A percentile compares a stretch with the other conserved stretches of the same genome.
Conservation (phyloP, 345 rosid genomes). For the Citrus sp. region DNA sequence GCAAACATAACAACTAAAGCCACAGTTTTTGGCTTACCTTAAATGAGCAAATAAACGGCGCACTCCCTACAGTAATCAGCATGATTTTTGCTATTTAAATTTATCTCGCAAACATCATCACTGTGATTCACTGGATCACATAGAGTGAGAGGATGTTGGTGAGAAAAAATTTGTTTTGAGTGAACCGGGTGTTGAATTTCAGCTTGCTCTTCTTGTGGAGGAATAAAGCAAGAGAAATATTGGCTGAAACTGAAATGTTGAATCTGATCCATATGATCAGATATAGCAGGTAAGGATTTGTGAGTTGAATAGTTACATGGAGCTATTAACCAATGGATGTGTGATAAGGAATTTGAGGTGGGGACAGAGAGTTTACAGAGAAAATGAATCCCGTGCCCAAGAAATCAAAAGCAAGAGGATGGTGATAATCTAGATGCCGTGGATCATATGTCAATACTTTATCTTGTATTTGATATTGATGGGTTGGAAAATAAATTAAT, state of each 20-base stretch:
- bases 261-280: background rate
- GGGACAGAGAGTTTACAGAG: background rate
- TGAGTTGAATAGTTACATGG: background rate
- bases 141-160: no score
- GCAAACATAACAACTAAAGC: no score
- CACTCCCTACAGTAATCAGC: no score
- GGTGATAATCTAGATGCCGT: background rate
- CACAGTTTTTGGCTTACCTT: no score
- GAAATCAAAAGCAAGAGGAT: background rate
- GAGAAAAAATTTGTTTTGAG: background rate
- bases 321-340: background rate
- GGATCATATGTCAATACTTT: no score
- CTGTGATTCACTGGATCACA: background rate
- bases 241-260: background rate
- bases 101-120: no score
- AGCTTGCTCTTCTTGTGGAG: background rate
- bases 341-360: background rate
- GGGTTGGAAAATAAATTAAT: no score
- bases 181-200: background rate
- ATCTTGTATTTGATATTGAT: no score
- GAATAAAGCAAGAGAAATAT: background rate
- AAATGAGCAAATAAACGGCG: no score
- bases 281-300: background rate
- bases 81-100: no score
- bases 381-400: background rate